Percentiles rank a stretch among this genome's conserved stretches.
Evolutionary conservation across 169 alveolate species (phyloP).

Genomic region (Theileria parva): DNA sequence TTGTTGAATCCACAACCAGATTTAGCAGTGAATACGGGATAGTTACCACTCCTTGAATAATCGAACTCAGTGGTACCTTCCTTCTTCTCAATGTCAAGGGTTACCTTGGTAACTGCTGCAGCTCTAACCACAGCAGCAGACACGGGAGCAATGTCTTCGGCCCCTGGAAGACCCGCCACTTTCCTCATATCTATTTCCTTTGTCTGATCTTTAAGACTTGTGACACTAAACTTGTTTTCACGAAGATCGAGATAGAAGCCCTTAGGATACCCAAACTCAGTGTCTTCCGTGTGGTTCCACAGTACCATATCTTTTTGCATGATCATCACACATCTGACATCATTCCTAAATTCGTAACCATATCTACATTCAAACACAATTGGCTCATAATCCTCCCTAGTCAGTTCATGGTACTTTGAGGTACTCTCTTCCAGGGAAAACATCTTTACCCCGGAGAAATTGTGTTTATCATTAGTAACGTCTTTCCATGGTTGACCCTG

Average conservation of each 20-base stretch:
- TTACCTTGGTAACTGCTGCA: background rate
- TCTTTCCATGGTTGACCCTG: background rate
- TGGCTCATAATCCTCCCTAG: background rate
- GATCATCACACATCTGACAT: background rate
- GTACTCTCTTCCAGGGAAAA: background rate
- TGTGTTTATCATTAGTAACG: background rate
- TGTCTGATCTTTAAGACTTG: background rate
- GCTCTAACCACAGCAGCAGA: no score
- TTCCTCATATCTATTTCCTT: no score
- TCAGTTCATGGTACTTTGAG: background rate
- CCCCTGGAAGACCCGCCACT: no score
- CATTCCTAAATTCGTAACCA: background rate
- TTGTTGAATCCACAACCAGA: background rate
- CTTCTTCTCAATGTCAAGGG: background rate
- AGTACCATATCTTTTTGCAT: background rate
- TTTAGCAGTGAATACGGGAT: background rate
- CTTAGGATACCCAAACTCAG: background rate
- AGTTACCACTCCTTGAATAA: background rate
- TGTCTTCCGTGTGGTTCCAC: background rate
- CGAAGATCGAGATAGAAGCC: background rate
- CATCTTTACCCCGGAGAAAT: background rate
- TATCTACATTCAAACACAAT: background rate
- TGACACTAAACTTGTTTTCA: background rate
- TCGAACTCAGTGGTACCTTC: background rate
- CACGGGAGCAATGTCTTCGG: no score